Conservation (phyloP, 805 yeast species). For the Barnettozyma vustinii region DNA sequence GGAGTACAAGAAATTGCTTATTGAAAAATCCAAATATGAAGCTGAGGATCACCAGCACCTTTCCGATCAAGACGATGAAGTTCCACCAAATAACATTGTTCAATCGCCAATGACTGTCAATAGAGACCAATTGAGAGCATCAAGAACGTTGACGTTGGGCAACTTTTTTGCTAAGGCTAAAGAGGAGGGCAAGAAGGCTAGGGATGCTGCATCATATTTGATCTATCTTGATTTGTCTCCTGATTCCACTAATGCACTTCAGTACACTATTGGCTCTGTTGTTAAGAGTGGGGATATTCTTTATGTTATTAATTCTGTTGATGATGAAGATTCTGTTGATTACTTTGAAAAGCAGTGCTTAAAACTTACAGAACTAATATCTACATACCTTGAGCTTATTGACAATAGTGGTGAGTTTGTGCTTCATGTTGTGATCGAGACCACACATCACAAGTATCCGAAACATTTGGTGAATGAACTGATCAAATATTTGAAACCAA, state of each 20-base stretch:
- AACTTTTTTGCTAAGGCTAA: slow-evolving; percentile 37
- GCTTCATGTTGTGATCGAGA: slow-evolving; percentile 27
- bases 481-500: slow-evolving; percentile 31
- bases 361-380: slow-evolving; percentile 9
- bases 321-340: slow-evolving; percentile 33
- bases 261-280: slow-evolving; percentile 84
- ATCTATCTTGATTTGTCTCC: slow-evolving; percentile 80
- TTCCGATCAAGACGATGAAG: slow-evolving; percentile 23
- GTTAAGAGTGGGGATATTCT: slow-evolving; percentile 78
- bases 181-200: slow-evolving; percentile 10
- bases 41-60: slow-evolving; percentile 2
- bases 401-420: slow-evolving; percentile 15
- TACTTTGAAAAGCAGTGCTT: slow-evolving; percentile 14
- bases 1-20: slow-evolving; percentile 18
- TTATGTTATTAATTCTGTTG: slow-evolving; percentile 54
- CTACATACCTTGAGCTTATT: slow-evolving; percentile 12
- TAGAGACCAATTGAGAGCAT: slow-evolving; percentile 47
- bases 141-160: slow-evolving; percentile 68
- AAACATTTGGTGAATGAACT: slow-evolving; percentile 33
- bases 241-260: slow-evolving; percentile 77
- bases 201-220: slow-evolving; percentile 52
- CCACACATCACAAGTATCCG: slow-evolving; percentile 34
- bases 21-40: slow-evolving; percentile 14
- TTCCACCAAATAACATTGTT: slow-evolving; percentile 41
- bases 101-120: slow-evolving; percentile 53